Conservation (phyloP, 495 filamentous ascomycete species). For the Apodospora peruviana region DNA sequence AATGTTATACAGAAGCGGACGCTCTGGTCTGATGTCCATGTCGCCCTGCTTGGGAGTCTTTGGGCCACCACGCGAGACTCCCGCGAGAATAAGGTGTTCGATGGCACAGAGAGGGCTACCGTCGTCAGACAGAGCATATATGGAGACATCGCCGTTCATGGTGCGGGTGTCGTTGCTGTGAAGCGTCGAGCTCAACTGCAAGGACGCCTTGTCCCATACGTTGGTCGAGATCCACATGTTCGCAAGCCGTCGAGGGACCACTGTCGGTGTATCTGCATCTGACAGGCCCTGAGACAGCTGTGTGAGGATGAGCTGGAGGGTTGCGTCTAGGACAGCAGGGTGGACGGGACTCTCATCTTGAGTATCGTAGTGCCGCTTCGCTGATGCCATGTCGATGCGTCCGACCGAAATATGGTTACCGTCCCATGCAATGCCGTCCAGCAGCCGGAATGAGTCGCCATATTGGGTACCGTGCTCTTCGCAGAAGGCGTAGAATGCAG, state of each 20-base stretch:
- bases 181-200: too few species aligned
- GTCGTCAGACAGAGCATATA: too few species aligned
- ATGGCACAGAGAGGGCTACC: neutral
- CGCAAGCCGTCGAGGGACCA: neutral
- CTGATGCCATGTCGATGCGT: slow-evolving; percentile 12
- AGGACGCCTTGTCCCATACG: too few species aligned
- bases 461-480: slow-evolving; percentile 19
- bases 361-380: too few species aligned
- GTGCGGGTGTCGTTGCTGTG: too few species aligned
- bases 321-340: slow-evolving; percentile 33
- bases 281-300: neutral
- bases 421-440: slow-evolving; percentile 25
- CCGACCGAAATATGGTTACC: slow-evolving; percentile 12
- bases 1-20: slow-evolving; percentile 22
- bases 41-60: neutral
- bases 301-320: slow-evolving; percentile 27
- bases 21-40: neutral
- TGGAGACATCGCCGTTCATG: too few species aligned
- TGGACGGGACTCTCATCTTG: slow-evolving; percentile 30
- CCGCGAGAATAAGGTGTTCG: neutral
- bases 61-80: neutral
- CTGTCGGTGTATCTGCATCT: neutral
- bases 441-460: slow-evolving; percentile 22
- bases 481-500: slow-evolving; percentile 20
- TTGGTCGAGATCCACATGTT: neutral